phyloP scores from a whole-genome alignment of 2,329 filamentous ascomycete species.

The Emergomyces africanus region DNA sequence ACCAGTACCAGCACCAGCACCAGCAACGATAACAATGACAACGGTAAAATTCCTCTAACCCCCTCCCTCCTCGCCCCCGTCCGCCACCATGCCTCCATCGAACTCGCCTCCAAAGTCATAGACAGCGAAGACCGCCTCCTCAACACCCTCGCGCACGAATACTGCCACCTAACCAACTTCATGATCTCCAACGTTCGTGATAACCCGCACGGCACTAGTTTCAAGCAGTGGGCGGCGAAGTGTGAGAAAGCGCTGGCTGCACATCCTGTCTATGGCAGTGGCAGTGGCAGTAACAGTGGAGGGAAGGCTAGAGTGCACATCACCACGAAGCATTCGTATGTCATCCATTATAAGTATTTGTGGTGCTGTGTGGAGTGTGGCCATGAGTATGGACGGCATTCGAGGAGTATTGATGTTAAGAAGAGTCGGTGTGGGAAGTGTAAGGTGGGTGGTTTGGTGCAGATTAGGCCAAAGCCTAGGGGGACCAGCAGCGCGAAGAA shows the following conservation, averaged over 20 bases:
- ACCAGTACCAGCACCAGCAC: neutral
- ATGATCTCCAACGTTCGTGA: slow-evolving; percentile 66
- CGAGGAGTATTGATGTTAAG: slow-evolving; percentile 63
- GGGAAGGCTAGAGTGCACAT: slow-evolving; percentile 36
- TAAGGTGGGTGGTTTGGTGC: slow-evolving; percentile 49
- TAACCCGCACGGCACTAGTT: slow-evolving; percentile 71
- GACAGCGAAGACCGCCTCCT: slow-evolving; percentile 62
- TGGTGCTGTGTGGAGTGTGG: slow-evolving; percentile 66
- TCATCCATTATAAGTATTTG: slow-evolving; percentile 83
- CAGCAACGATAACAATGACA: neutral
- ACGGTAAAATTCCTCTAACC: neutral
- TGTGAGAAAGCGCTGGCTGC: slow-evolving; percentile 25
- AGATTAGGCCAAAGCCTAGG: slow-evolving; percentile 67
- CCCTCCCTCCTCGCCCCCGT: slow-evolving; percentile 12
- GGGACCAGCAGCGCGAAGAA: slow-evolving; percentile 20
- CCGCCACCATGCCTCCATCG: slow-evolving; percentile 59
- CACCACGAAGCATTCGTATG: slow-evolving; percentile 80
- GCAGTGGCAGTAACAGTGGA: slow-evolving; percentile 40
- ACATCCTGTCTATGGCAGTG: slow-evolving; percentile 44
- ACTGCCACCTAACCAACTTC: slow-evolving; percentile 86
- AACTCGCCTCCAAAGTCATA: slow-evolving; percentile 81
- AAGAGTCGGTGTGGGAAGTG: slow-evolving; percentile 69
- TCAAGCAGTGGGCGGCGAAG: slow-evolving; percentile 54
- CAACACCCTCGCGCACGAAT: slow-evolving; percentile 92
- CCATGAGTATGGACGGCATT: slow-evolving; percentile 68